Conservation (phyloP, 225 moss, liverwort and hornwort genomes). For the Physcomitrium patens region DNA sequence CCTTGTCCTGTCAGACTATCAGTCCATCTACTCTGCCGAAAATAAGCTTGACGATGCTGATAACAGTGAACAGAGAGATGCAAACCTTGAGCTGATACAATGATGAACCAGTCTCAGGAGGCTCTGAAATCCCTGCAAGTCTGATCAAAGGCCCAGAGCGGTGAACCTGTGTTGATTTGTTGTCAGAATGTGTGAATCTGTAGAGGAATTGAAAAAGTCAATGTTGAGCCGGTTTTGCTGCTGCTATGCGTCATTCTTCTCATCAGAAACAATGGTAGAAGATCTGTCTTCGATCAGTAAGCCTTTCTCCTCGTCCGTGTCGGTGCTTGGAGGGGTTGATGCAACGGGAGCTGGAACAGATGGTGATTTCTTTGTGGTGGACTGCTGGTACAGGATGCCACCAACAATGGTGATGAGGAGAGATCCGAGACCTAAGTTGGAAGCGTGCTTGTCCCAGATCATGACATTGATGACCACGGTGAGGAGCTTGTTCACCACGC, state of each 20-base stretch:
- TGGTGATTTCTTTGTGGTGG: conserved; percentile 22
- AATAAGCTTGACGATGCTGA: too few relatives aligned
- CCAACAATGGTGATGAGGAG: conserved; percentile 47
- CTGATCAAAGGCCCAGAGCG: too few relatives aligned
- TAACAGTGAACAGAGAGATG: too few relatives aligned
- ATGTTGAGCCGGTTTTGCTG: too few relatives aligned
- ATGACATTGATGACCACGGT: conserved; percentile 51
- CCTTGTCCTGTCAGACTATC: too few relatives aligned
- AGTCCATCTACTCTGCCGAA: too few relatives aligned
- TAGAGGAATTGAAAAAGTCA: too few relatives aligned
- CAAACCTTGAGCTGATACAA: too few relatives aligned
- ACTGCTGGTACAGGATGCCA: conserved; percentile 56
- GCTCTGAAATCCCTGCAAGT: too few relatives aligned
- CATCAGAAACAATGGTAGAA: not conserved
- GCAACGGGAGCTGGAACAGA: not conserved
- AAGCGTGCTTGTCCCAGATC: conserved; percentile 64
- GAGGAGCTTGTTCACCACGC: conserved; percentile 58
- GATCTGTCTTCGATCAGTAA: conserved; percentile 12
- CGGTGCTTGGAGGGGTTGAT: not conserved
- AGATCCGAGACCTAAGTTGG: conserved; percentile 33
- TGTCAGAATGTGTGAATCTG: too few relatives aligned
- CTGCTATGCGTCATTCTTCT: not conserved
- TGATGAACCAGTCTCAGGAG: too few relatives aligned
- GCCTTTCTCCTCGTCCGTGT: conserved; percentile 25
- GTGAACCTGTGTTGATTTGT: too few relatives aligned